phyloP scores from a whole-genome alignment of 306 rosid genomes.

The Prosopis cineraria region DNA sequence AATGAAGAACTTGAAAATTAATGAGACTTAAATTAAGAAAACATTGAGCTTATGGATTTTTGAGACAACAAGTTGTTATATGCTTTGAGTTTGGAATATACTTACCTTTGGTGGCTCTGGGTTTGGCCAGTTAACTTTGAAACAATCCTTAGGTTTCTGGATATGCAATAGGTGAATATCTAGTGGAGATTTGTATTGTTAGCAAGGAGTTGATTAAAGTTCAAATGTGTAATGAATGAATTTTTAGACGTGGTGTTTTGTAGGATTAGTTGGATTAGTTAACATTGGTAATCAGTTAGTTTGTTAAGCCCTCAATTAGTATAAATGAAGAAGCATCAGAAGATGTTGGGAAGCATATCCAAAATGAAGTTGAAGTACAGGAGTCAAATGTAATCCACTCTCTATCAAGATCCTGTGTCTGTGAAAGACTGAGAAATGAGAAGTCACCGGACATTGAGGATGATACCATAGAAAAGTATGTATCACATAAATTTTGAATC shows the following conservation, averaged over 20 bases:
- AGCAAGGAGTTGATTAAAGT: slow-evolving; percentile 16
- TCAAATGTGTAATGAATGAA: neutral
- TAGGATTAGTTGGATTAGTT: no score
- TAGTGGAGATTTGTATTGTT: slow-evolving; percentile 25
- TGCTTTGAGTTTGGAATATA: slow-evolving; percentile 2
- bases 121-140: neutral
- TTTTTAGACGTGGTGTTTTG: no score
- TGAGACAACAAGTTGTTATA: no score
- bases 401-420: no score
- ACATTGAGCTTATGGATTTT: neutral
- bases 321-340: no score
- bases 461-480: neutral
- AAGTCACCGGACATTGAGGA: neutral
- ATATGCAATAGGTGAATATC: slow-evolving; percentile 24
- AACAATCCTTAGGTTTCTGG: slow-evolving; percentile 2
- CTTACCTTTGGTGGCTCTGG: neutral
- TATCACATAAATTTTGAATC: neutral
- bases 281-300: no score
- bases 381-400: no score
- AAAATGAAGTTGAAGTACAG: no score
- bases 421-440: neutral
- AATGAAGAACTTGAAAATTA: neutral
- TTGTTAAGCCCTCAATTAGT: no score
- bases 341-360: no score
- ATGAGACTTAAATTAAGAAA: neutral